Evolutionary conservation across 2,329 filamentous ascomycete genomes (phyloP), one percentile per base, ranked within the genome.

Genomic region (Monilinia fructicola): DNA sequence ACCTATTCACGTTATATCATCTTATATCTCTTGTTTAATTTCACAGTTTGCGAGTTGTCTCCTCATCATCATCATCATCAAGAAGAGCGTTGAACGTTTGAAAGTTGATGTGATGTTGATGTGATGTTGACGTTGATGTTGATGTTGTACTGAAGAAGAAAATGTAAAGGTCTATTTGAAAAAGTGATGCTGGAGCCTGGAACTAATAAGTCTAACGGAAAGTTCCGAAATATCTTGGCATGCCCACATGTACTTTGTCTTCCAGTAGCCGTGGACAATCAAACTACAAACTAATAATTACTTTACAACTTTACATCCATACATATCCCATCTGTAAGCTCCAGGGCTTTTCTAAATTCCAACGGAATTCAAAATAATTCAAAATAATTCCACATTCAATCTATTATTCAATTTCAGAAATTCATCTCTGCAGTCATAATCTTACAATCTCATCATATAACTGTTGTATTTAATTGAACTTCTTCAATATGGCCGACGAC

Each of bases 401-500:
- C 26, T 53, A 18, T 31, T 9, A 18, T 11, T 21, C 53, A n/a
- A 6, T 14, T 46, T 23, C 38, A 21, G 2, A n/a, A 16, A 3
- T 42, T 31, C 18, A 16, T 23, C 48, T 42, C 54, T 53, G 2
- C 1, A 5, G 10, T n/a, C n/a, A n/a, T n/a, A n/a, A 31, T 12
- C 23, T 31, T 0, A 21, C 21, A 3, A 54, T 70, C 10, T 7
- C 14, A n/a, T 12, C n/a, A 63, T 42, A 31, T n/a, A 16, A 63
- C 48, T 14, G 23, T 46, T 44, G 53, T 12, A 9, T 46, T 61
- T 28, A 4, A 9, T 46, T 65, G n/a, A 4, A 46, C 31, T 46
- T 46, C 18, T 40, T 16, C 69, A 73, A 71, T 67, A 83, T 82
- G 80, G 78, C 80, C 26, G 71, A 73, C 62, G 81, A 87, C 75